phyloP scores from a whole-genome alignment of 2,329 filamentous ascomycete species.

The Plectosphaerella plurivora region DNA sequence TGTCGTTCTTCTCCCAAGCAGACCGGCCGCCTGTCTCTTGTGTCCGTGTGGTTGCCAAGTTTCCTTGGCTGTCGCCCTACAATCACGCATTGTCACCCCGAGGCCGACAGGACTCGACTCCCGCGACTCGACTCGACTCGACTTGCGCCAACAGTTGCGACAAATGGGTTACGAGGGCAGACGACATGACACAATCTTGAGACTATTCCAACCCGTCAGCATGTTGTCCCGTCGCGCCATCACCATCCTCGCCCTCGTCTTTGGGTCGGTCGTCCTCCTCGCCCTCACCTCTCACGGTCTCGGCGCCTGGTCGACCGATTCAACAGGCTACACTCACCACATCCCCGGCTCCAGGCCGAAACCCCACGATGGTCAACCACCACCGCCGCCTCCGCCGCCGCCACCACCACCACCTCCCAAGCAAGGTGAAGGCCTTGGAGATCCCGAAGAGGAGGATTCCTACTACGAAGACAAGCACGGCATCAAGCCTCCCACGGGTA shows the following conservation, averaged over 20 bases:
- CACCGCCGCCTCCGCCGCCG: not conserved
- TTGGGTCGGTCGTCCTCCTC: conserved; percentile 22
- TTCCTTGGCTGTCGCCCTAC: too few species aligned
- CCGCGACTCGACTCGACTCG: too few species aligned
- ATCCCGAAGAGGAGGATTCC: conserved; percentile 3
- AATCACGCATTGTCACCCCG: too few species aligned
- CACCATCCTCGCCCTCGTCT: conserved; percentile 18
- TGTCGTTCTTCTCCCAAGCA: too few species aligned
- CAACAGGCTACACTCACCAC: conserved; percentile 17
- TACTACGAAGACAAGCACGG: conserved; percentile 4
- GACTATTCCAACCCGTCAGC: conserved; percentile 5
- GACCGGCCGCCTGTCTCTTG: too few species aligned
- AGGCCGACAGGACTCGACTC: too few species aligned
- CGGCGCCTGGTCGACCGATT: conserved; percentile 21
- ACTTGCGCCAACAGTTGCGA: too few species aligned
- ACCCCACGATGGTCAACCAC: not conserved
- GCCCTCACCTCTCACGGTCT: conserved; percentile 27
- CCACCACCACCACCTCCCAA: not conserved
- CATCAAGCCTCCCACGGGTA: not conserved
- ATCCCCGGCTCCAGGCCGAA: conserved; percentile 2
- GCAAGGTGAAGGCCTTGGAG: not conserved
- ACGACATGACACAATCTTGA: conserved; percentile 8
- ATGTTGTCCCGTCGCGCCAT: conserved; percentile 24
- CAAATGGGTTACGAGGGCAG: not conserved
- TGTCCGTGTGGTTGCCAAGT: too few species aligned